These are phyloP conservation scores for Teunomyces gatunensis DNA, from an alignment of 805 yeast genomes.

Conservation along the genomic window DNA sequence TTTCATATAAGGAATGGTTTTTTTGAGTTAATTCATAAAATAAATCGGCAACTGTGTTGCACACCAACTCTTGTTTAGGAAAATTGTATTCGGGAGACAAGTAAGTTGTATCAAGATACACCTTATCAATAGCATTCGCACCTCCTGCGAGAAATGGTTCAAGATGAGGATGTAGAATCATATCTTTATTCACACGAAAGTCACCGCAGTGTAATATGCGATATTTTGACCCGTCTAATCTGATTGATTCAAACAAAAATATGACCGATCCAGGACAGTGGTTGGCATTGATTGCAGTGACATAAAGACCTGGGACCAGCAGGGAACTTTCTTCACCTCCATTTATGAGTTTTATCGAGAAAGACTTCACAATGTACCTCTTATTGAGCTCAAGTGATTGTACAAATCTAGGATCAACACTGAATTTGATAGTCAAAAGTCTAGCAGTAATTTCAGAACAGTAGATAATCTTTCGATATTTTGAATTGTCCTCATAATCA, in stretches of 20 bases:
- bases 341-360: slow-evolving; percentile 8
- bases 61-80: slow-evolving; percentile 72
- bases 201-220: slow-evolving; percentile 86
- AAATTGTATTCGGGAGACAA: slow-evolving; percentile 70
- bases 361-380: slow-evolving; percentile 30
- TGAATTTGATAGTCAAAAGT: slow-evolving; percentile 53
- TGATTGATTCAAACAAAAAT: slow-evolving; percentile 58
- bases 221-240: slow-evolving; percentile 18
- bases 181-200: slow-evolving; percentile 64
- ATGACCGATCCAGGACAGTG: slow-evolving; percentile 97
- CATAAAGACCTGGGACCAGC: slow-evolving; percentile 40
- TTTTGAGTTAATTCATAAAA: slow-evolving; percentile 34
- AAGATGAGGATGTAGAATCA: slow-evolving; percentile 42
- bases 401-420: slow-evolving; percentile 50
- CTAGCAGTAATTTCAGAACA: slow-evolving; percentile 70
- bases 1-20: slow-evolving; percentile 19
- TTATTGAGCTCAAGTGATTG: slow-evolving; percentile 38
- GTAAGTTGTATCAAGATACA: slow-evolving; percentile 91
- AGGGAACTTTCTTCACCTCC: slow-evolving; percentile 15
- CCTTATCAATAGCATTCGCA: slow-evolving; percentile 43
- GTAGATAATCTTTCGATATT: slow-evolving; percentile 58
- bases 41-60: slow-evolving; percentile 57
- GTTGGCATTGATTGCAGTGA: slow-evolving; percentile 76
- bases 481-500: slow-evolving; percentile 21
- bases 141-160: slow-evolving; percentile 15